These are phyloP conservation scores for Dioszegia hungarica DNA, from an alignment of 768 basidiomycete genomes.

Conservation along the genomic window DNA sequence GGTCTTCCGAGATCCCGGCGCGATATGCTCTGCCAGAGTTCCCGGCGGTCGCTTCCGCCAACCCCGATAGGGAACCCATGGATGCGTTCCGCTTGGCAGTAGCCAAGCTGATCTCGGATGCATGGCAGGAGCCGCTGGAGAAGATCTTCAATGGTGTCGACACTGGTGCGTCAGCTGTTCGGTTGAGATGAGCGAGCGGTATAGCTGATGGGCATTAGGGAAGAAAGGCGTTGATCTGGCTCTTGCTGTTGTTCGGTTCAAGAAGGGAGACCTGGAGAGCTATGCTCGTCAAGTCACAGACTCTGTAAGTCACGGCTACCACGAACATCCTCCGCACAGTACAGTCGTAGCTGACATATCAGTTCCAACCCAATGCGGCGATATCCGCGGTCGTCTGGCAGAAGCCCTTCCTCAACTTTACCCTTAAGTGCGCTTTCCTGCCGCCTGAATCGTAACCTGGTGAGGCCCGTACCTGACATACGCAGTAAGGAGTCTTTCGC, in stretches of 20 bases:
- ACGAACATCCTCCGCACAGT: not conserved
- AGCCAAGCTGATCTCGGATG: slow-evolving; percentile 38
- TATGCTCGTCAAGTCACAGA: slow-evolving; percentile 68
- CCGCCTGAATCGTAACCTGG: not conserved
- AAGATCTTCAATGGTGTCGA: slow-evolving; percentile 80
- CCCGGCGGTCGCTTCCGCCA: slow-evolving; percentile 20
- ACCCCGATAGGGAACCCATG: slow-evolving; percentile 23
- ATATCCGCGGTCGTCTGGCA: slow-evolving; percentile 50
- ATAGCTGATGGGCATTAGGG: slow-evolving; percentile 37
- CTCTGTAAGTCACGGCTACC: slow-evolving; percentile 57
- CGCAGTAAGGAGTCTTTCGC: slow-evolving; percentile 63
- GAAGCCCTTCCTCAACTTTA: slow-evolving; percentile 72
- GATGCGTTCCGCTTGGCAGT: slow-evolving; percentile 39
- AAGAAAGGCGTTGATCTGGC: slow-evolving; percentile 94
- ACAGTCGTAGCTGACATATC: slow-evolving; percentile 2
- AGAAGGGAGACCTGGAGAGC: slow-evolving; percentile 67
- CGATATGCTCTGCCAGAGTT: slow-evolving; percentile 30
- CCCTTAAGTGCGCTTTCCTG: slow-evolving; percentile 51
- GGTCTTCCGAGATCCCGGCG: not conserved
- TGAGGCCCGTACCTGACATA: slow-evolving; percentile 16
- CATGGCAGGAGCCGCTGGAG: slow-evolving; percentile 54
- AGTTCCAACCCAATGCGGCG: slow-evolving; percentile 84
- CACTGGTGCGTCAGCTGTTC: slow-evolving; percentile 52
- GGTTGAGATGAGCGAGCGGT: too few relatives aligned
- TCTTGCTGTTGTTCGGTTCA: slow-evolving; percentile 84